Conservation (phyloP, 805 yeast species). For the Metschnikowia continentalis region DNA sequence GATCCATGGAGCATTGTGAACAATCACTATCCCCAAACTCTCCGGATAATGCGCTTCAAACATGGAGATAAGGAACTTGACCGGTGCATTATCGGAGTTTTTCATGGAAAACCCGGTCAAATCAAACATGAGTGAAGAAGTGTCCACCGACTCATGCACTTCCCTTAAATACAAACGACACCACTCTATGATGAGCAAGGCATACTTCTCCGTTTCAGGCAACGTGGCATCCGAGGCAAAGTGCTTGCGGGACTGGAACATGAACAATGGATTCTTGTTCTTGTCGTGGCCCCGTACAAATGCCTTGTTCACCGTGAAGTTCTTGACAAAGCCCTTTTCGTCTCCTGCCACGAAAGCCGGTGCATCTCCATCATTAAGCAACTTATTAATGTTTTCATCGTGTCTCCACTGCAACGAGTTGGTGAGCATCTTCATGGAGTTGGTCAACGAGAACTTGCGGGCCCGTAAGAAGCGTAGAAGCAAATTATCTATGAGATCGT, state of each 20-base stretch:
- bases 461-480: constrained; percentile 78
- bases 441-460: constrained; percentile 75
- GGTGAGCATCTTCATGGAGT: constrained; percentile 67
- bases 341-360: constrained; percentile 42
- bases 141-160: constrained; percentile 65
- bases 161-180: constrained; percentile 48
- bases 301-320: constrained; percentile 66
- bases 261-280: constrained; percentile 72
- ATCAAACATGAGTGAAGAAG: constrained; percentile 82
- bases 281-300: constrained; percentile 71
- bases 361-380: constrained; percentile 71
- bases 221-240: constrained; percentile 45
- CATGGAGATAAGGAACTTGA: constrained; percentile 80
- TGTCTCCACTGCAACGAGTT: constrained; percentile 75
- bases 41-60: constrained; percentile 98
- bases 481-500: constrained; percentile 79
- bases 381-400: constrained; percentile 50
- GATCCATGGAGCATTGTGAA: constrained; percentile 96
- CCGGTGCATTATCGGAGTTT: constrained; percentile 91
- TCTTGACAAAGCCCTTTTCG: constrained; percentile 46
- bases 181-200: constrained; percentile 73
- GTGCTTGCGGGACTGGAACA: constrained; percentile 77
- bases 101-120: constrained; percentile 79
- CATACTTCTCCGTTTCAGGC: constrained; percentile 70
- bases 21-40: constrained; percentile 74